Evolutionary conservation across 2,329 filamentous ascomycete genomes (phyloP).

Genomic region (Sporothrix dimorphospora): DNA sequence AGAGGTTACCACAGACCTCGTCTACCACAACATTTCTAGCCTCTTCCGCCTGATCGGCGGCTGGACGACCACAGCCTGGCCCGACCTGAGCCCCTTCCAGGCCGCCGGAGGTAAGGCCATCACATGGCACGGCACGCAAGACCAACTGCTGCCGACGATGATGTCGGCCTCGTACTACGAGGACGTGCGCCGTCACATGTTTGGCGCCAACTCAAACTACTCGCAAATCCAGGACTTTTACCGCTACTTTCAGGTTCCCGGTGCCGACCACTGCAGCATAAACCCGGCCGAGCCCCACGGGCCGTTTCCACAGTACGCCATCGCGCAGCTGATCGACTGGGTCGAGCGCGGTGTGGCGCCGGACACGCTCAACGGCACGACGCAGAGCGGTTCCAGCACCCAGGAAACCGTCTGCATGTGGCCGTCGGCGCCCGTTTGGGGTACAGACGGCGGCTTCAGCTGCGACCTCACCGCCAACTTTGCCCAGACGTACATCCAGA

Average conservation of each 20-base stretch:
- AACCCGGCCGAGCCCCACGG: neutral
- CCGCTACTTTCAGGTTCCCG: slow-evolving; percentile 13
- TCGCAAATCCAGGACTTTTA: slow-evolving; percentile 7
- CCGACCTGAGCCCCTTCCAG: slow-evolving; percentile 1
- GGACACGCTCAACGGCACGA: neutral
- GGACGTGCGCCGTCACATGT: slow-evolving; percentile 6
- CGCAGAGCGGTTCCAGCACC: slow-evolving; percentile 2
- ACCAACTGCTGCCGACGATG: slow-evolving; percentile 3
- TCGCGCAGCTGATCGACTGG: slow-evolving; percentile 12
- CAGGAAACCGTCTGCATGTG: neutral
- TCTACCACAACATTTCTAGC: slow-evolving; percentile 10
- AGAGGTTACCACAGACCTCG: neutral
- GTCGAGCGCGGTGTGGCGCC: neutral
- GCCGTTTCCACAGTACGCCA: slow-evolving; percentile 8
- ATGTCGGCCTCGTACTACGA: slow-evolving; percentile 15
- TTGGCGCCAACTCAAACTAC: neutral
- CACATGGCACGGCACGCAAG: slow-evolving; percentile 6
- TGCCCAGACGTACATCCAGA: neutral
- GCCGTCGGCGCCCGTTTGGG: slow-evolving; percentile 4
- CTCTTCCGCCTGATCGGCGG: slow-evolving; percentile 1
- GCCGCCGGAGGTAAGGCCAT: slow-evolving; percentile 6
- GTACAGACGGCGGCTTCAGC: neutral
- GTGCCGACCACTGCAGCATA: slow-evolving; percentile 12
- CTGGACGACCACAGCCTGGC: neutral
- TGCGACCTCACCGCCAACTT: neutral